phyloP scores from a whole-genome alignment of 257 asterid genomes.

The Solanum stenotomum region DNA sequence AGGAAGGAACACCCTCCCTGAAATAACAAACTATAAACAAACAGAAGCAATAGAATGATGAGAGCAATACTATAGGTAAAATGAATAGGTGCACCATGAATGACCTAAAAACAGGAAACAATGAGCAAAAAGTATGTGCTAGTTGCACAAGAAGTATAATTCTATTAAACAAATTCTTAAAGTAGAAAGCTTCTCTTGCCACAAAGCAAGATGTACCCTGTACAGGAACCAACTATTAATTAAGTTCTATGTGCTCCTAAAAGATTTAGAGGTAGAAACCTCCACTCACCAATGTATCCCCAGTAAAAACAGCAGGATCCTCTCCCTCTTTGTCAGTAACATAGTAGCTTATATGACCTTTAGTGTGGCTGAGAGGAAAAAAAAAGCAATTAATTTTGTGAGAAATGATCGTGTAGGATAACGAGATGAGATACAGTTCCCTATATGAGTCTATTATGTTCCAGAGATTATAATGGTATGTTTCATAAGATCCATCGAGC shows the following conservation, averaged over 20 bases:
- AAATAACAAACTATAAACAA: neutral
- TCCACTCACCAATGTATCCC: constrained; percentile 82
- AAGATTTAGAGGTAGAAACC: neutral
- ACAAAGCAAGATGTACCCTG: neutral
- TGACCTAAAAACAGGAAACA: neutral
- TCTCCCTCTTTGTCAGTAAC: constrained; percentile 75
- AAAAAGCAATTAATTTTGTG: neutral
- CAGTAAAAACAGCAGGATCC: constrained; percentile 87
- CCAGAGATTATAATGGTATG: neutral
- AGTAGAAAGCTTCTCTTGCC: neutral
- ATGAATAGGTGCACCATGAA: neutral
- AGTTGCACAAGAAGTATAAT: neutral
- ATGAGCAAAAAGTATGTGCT: neutral
- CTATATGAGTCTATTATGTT: neutral
- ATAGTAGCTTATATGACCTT: constrained; percentile 89
- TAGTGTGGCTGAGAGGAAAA: constrained; percentile 65
- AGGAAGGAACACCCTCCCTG: neutral
- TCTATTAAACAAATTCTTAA: neutral
- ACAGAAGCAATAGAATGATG: neutral
- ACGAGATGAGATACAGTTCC: neutral
- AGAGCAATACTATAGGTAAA: neutral
- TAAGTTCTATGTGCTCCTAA: neutral
- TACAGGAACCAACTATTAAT: neutral
- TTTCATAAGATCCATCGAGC: neutral
- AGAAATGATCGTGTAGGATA: neutral